Base-by-base conservation (phyloP, 176 grass and related monocot genomes). In the Areca catechu region DNA sequence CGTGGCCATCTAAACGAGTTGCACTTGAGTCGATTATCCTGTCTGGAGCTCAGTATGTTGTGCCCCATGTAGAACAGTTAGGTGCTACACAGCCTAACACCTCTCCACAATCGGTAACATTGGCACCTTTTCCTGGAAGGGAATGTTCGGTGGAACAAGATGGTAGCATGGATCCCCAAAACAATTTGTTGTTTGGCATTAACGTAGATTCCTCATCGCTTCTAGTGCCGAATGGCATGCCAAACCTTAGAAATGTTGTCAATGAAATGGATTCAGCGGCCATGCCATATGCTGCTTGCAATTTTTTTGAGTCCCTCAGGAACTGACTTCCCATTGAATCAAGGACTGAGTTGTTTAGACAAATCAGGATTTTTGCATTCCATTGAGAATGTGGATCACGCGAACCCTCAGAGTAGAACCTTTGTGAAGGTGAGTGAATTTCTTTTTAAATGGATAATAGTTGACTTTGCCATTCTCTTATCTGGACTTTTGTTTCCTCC, bases 281-380 rank as follows among this genome's bases (percentile, higher is more conserved):
- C 47, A 85, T 98, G 43, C 78, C 76, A n/a, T 98, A 92, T 59
- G 79, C 88, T 50, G 77, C 81, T 28, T 85, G 83, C 65, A 90
- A 98, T 70, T 92, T 92, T n/a, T 59, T 71, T 98, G 63, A 82
- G 76, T 53, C 75, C 87, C 29, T 72, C 76, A 21, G 83, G 83
- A 53, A 79, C 88, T 73, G 88, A 89, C 63, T 92, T 92, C 24
- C 51, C 70, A 51, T 65, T 85, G 78, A 89, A 83, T 56, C 84
- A 80, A 56, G 22, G 84, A 5, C 77, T 98, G 60, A 77, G 73
- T 61, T 88, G 81, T 67, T 81, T 98, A 63, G 94, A 85, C 28
- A 76, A 81, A 22, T 62, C 88, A 49, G 94, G 76, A 47, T 81
- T 78, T 60, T 67, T 89, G 16, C 81, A 70, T 1, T 77, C 84